phyloP scores from a whole-genome alignment of 495 filamentous ascomycete species.

The Cercophora scortea region DNA sequence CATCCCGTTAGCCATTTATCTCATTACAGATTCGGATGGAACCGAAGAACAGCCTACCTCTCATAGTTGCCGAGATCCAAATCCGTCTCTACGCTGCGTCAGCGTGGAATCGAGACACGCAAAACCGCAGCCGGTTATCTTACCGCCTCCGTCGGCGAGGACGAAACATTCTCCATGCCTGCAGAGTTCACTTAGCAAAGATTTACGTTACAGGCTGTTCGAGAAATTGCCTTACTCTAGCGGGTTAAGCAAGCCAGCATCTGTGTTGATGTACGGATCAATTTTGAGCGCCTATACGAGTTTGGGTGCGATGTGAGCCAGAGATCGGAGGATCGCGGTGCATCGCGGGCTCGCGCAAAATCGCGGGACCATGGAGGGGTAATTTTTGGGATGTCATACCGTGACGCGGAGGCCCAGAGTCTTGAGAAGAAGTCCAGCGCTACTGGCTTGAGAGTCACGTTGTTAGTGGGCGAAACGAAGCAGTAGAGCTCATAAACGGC shows the following conservation, averaged over 20 bases:
- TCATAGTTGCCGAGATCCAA: conserved; percentile 97
- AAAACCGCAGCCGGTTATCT: neutral
- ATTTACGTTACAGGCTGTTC: neutral
- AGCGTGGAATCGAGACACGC: neutral
- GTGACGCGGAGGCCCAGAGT: too few relatives aligned
- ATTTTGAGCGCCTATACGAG: conserved; percentile 36
- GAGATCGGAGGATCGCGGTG: too few relatives aligned
- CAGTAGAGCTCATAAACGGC: too few relatives aligned
- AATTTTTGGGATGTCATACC: too few relatives aligned
- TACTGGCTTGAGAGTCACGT: too few relatives aligned
- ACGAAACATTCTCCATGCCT: conserved; percentile 36
- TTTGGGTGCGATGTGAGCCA: too few relatives aligned
- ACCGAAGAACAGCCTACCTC: conserved; percentile 47
- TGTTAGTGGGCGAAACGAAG: too few relatives aligned
- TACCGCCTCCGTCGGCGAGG: conserved; percentile 24
- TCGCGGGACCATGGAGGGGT: too few relatives aligned
- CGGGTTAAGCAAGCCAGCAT: conserved; percentile 66
- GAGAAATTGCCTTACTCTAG: conserved; percentile 50
- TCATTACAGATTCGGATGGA: neutral
- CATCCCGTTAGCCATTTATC: neutral
- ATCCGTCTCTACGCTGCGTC: conserved; percentile 49
- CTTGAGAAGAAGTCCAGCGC: too few relatives aligned
- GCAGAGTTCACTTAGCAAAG: neutral
- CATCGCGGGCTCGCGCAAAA: too few relatives aligned
- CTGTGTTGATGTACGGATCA: conserved; percentile 79